These are phyloP conservation scores for Lolium multiflorum DNA, from an alignment of 176 grass and related monocot genomes.

Conservation along the genomic window DNA sequence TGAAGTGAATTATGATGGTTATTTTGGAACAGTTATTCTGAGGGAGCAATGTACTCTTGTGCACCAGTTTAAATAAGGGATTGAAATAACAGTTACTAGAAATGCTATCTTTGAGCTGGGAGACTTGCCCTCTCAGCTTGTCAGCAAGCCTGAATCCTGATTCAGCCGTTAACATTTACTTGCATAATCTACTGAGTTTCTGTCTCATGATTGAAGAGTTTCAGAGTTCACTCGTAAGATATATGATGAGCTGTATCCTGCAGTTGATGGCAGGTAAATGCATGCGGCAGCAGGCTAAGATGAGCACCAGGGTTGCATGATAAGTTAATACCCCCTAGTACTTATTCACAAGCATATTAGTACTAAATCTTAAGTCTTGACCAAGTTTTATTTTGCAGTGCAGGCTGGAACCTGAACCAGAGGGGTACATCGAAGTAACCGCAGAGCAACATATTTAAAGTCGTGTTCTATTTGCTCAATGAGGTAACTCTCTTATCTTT, in stretches of 20 bases:
- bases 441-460: neutral
- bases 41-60: neutral
- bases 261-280: neutral
- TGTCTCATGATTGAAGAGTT: constrained; percentile 26
- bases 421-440: neutral
- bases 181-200: neutral
- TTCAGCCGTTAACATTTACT: neutral
- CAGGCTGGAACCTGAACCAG: constrained; percentile 28
- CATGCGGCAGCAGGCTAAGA: neutral
- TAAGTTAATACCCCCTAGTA: neutral
- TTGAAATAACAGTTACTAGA: constrained; percentile 17
- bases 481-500: neutral
- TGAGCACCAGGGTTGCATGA: neutral
- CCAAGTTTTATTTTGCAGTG: neutral
- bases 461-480: neutral
- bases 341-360: neutral
- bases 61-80: neutral
- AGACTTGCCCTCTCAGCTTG: neutral
- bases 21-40: neutral
- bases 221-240: neutral
- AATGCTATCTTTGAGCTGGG: neutral
- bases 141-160: neutral
- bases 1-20: neutral
- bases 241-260: constrained; percentile 25
- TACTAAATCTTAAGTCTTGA: constrained; percentile 9